Base-by-base conservation (phyloP, 1,284 basidiomycete genomes). In the Porodaedalea pini region DNA sequence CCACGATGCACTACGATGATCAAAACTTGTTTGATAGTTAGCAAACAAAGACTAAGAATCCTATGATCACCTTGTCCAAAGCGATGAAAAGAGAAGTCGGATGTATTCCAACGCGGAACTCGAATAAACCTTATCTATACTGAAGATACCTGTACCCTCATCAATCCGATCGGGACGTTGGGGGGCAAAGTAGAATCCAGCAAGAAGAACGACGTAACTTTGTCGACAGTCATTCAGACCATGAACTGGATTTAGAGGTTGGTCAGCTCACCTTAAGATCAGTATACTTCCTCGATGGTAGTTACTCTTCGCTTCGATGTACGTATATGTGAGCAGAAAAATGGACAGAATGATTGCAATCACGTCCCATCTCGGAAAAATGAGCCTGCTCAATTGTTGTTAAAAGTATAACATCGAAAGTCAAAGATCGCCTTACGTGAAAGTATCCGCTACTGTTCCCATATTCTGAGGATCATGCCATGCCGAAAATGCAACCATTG, bases 341-440 rank as follows among this genome's bases (percentile, higher is more conserved):
- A 96, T 92, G 1, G 92, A 90, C 29, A 95, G 77, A 66, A 99
- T 92, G 70, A 99, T 92, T 29, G 89, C 90, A 63, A 99, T 88
- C 48, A 97, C 93, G 70, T 99, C 97, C 96, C 97, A 99, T 65
- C 94, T 85, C 0, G 97, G 97, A 82, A 99, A 98, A 63, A 99
- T 95, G 57, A 99, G 81, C 19, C 94, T 97, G 66, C 45, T 15
- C 8, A 37, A 59, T 29, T 5, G 5, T 39, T 41, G n/a, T 43
- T 15, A 49, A 34, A 32, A 29, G 8, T 34, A 13, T 21, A 27
- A 19, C 47, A 39, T 15, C 21, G 56, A 15, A 48, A 51, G 41
- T 47, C 36, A 8, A 56, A 2, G 15, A 75, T 69, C n/a, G 13
- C 71, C 78, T 65, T 63, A 95, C 92, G 92, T 94, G 75, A 98